Evolutionary conservation across 176 grass and related monocot species (phyloP).

Genomic region (Puccinellia tenuiflora): DNA sequence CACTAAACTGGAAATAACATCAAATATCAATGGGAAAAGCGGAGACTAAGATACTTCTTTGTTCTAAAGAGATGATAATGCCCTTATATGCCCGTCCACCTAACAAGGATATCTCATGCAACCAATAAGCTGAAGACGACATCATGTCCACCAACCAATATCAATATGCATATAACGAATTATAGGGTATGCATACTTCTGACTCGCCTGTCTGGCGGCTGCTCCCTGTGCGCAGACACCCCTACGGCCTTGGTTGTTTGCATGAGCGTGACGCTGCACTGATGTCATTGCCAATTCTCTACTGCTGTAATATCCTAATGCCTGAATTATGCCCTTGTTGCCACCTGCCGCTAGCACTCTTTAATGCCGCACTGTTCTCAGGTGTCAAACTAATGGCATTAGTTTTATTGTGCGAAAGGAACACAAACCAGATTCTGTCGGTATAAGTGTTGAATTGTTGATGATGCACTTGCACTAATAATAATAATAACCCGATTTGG

Average conservation of each 20-base stretch:
- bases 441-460: background rate
- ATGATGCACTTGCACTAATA: background rate
- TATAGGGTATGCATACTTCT: background rate
- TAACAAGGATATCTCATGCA: background rate
- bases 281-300: constrained; percentile 11
- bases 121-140: background rate
- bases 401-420: background rate
- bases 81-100: background rate
- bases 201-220: background rate
- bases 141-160: background rate
- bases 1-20: background rate
- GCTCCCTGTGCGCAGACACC: background rate
- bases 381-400: background rate
- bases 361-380: background rate
- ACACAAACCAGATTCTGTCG: background rate
- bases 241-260: background rate
- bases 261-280: background rate
- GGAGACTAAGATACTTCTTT: background rate
- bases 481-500: background rate
- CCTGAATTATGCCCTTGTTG: background rate
- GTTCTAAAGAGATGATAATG: background rate
- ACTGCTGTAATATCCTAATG: constrained; percentile 1
- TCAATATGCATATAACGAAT: background rate
- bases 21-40: background rate
- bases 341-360: background rate